Conservation (phyloP, 305 asterid species). For the Fraxinus nigra region DNA sequence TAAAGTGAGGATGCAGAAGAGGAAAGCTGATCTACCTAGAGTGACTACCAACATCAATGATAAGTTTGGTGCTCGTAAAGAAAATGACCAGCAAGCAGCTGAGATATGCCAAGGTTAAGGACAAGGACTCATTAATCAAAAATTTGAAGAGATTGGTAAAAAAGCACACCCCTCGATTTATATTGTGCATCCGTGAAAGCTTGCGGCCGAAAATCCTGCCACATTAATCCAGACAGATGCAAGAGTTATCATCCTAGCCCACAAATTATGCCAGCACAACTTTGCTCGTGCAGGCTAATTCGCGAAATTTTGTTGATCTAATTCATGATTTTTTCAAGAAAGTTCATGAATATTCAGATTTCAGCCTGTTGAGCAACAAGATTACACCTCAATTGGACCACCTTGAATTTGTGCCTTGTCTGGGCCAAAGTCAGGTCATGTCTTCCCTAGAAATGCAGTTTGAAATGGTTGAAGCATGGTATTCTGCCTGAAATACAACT, state of each 20-base stretch:
- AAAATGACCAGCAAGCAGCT: background rate
- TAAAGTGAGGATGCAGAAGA: background rate
- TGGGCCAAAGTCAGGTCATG: background rate
- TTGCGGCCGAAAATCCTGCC: background rate
- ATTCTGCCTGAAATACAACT: background rate
- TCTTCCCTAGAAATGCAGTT: background rate
- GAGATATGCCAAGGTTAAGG: background rate
- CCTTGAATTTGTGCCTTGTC: background rate
- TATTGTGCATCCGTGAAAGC: background rate
- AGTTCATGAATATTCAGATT: background rate
- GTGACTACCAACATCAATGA: background rate
- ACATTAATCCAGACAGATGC: background rate
- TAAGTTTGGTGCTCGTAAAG: background rate
- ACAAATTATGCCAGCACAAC: background rate
- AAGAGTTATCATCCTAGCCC: background rate
- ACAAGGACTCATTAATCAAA: background rate
- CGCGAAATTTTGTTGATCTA: background rate
- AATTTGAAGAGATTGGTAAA: constrained; percentile 6
- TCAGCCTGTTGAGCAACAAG: background rate
- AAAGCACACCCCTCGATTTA: background rate
- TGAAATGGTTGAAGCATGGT: background rate
- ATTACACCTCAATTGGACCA: background rate
- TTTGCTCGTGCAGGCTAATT: background rate
- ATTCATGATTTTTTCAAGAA: background rate
- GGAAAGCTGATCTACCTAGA: background rate